Percentiles rank a stretch among this genome's conserved stretches.
Conservation (phyloP, 371 early-diverging fungal species). For the Zychaea mexicana region DNA sequence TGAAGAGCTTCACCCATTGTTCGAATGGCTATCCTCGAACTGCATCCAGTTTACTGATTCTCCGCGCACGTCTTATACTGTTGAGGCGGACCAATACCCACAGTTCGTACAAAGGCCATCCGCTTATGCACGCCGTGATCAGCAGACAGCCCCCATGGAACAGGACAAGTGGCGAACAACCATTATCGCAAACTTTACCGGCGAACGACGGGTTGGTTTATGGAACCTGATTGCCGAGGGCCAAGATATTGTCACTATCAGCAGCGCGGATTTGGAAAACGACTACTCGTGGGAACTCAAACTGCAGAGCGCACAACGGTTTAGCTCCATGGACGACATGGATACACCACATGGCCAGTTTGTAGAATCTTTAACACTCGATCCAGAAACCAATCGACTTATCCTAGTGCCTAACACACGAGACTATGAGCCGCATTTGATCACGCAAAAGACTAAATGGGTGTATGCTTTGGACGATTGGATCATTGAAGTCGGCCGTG, state of each 20-base stretch:
- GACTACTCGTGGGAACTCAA: constrained; percentile 49
- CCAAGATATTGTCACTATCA: constrained; percentile 30
- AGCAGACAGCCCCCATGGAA: background rate
- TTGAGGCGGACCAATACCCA: constrained; percentile 23
- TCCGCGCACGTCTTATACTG: constrained; percentile 20
- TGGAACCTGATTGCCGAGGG: constrained; percentile 41
- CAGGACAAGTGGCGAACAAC: constrained; percentile 3
- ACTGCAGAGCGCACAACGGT: constrained; percentile 33
- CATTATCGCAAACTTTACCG: constrained; percentile 15
- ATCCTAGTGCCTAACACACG: constrained; percentile 17
- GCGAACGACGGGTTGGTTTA: constrained; percentile 20
- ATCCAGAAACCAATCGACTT: constrained; percentile 17
- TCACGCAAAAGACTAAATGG: constrained; percentile 48
- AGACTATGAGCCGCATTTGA: constrained; percentile 24
- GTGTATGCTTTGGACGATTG: constrained; percentile 32
- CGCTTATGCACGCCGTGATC: background rate
- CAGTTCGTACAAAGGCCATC: background rate
- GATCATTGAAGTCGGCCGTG: constrained; percentile 38
- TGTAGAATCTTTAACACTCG: constrained; percentile 21
- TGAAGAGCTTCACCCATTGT: constrained; percentile 17
- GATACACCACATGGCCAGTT: constrained; percentile 48
- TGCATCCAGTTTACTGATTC: constrained; percentile 15
- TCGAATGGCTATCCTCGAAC: constrained; percentile 19
- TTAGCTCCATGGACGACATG: constrained; percentile 28
- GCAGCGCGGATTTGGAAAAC: constrained; percentile 29